Conservation (phyloP, 768 basidiomycete species). For the Boletus sp. region DNA sequence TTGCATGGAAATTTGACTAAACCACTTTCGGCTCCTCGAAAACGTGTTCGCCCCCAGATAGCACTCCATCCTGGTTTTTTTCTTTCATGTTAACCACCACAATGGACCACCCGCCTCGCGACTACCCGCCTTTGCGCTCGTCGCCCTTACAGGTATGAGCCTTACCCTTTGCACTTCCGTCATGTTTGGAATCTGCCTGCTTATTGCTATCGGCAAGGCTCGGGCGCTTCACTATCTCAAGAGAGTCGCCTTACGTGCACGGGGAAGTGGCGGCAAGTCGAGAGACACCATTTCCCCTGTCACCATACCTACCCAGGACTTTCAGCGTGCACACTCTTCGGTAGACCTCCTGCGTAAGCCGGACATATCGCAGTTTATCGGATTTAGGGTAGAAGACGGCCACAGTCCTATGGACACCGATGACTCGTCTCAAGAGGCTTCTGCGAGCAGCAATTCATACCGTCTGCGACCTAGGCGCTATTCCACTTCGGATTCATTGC, state of each 20-base stretch:
- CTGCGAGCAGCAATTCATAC: conserved; percentile 22
- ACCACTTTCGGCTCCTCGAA: conserved; percentile 21
- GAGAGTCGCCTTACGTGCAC: conserved; percentile 34
- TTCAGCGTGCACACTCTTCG: conserved; percentile 32
- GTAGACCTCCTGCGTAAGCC: conserved; percentile 32
- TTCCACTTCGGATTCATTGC: conserved; percentile 23
- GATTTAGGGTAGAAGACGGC: conserved; percentile 21
- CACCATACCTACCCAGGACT: conserved; percentile 20
- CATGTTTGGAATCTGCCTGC: conserved; percentile 14
- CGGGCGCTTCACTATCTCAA: conserved; percentile 40
- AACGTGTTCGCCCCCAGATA: conserved; percentile 28
- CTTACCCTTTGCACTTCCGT: neutral
- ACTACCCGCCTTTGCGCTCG: conserved; percentile 23
- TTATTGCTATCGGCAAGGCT: conserved; percentile 12
- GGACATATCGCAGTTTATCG: conserved; percentile 22
- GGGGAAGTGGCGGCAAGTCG: conserved; percentile 28
- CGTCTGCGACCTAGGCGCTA: conserved; percentile 17
- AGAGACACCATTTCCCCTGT: conserved; percentile 27
- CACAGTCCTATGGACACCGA: conserved; percentile 29
- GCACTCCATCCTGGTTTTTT: conserved; percentile 10
- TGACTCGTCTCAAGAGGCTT: conserved; percentile 30
- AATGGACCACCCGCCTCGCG: conserved; percentile 27
- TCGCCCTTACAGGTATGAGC: conserved; percentile 29
- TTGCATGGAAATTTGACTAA: conserved; percentile 21
- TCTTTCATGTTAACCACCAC: conserved; percentile 17